Conservation (phyloP, 352 stramenopile genomes). For the Pythium folliculosum region DNA sequence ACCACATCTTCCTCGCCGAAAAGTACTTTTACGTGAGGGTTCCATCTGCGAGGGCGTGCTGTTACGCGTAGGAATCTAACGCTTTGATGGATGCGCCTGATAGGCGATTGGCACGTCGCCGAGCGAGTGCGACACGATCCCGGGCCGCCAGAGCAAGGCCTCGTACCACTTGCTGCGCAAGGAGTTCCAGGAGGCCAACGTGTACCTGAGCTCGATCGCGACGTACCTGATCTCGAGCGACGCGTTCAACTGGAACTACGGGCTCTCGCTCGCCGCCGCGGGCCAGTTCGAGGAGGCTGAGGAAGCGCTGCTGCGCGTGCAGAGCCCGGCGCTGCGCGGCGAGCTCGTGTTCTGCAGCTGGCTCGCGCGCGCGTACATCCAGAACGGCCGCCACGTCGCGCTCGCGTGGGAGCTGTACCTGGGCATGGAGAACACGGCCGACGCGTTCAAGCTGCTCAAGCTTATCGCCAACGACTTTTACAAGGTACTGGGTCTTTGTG, state of each 20-base stretch:
- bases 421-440: constrained; percentile 46
- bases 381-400: constrained; percentile 27
- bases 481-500: constrained; percentile 21
- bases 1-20: constrained; percentile 74
- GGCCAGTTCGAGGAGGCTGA: constrained; percentile 54
- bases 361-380: constrained; percentile 63
- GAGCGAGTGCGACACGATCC: constrained; percentile 63
- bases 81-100: not conserved
- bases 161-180: constrained; percentile 70
- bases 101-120: constrained; percentile 49
- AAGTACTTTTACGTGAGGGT: constrained; percentile 60
- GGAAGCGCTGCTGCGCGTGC: constrained; percentile 54
- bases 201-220: constrained; percentile 72
- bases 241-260: constrained; percentile 85
- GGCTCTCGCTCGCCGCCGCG: constrained; percentile 49
- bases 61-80: not conserved
- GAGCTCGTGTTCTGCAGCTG: constrained; percentile 52
- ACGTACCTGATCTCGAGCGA: constrained; percentile 55
- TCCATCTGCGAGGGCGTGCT: too few relatives aligned
- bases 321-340: constrained; percentile 31
- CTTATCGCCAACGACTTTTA: constrained; percentile 78
- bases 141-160: constrained; percentile 68
- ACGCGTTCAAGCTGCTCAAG: constrained; percentile 56
- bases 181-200: constrained; percentile 59
- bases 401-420: constrained; percentile 73